A percentile compares a stretch with the other conserved stretches of the same genome.
Evolutionary conservation across 805 yeast genomes (phyloP).

Genomic region (Hanseniaspora jakobsenii): DNA sequence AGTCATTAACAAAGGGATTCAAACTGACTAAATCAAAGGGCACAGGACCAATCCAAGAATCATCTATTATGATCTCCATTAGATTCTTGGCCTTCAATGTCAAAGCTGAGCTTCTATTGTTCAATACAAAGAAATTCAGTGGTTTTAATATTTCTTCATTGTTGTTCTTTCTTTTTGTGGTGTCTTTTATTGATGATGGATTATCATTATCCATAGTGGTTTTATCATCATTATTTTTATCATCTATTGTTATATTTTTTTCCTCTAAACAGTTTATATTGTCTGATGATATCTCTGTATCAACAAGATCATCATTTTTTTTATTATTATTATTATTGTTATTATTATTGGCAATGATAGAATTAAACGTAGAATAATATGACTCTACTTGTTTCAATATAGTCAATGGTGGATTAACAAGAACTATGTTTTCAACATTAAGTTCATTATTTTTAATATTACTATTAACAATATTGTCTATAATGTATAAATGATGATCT

Average conservation of each 20-base stretch:
- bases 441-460: not conserved
- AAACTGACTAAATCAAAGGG: slow-evolving; percentile 2
- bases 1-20: not conserved
- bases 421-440: slow-evolving; percentile 2
- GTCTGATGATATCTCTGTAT: too few species aligned
- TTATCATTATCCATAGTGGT: too few species aligned
- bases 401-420: slow-evolving; percentile 5
- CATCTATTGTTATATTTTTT: too few species aligned
- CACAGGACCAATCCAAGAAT: slow-evolving; percentile 1
- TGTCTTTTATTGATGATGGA: too few species aligned
- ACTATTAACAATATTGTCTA: not conserved
- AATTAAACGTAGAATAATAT: too few species aligned
- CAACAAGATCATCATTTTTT: too few species aligned
- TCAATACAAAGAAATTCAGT: slow-evolving; percentile 1
- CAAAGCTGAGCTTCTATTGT: not conserved
- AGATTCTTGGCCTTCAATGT: not conserved
- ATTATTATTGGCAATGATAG: too few species aligned
- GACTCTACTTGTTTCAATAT: too few species aligned
- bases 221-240: too few species aligned
- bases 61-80: not conserved
- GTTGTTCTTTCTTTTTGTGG: not conserved
- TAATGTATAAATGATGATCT: too few species aligned
- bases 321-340: too few species aligned
- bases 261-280: too few species aligned
- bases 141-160: not conserved